phyloP scores from a whole-genome alignment of 176 grass and related monocot species.

The Poa pratensis region DNA sequence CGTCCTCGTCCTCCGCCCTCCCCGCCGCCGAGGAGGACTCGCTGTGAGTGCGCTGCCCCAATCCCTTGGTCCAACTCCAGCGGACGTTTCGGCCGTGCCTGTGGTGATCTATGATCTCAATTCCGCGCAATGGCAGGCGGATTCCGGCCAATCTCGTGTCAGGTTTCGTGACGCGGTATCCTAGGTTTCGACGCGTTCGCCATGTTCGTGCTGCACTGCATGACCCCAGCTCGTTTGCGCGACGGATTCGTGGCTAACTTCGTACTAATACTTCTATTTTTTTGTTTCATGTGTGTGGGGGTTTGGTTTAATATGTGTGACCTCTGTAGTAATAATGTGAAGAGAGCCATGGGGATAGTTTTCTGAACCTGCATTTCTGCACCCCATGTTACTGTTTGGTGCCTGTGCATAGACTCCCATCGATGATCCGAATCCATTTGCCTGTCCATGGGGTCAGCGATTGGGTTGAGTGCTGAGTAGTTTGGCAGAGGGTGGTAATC shows the following conservation, averaged over 20 bases:
- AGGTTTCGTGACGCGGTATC: conserved; percentile 1
- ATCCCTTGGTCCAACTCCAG: conserved; percentile 3
- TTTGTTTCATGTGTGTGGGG: no score
- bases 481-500: neutral
- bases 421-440: neutral
- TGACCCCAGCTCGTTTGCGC: neutral
- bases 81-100: neutral
- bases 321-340: neutral
- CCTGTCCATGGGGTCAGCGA: neutral
- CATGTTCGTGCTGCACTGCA: neutral
- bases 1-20: conserved; percentile 29
- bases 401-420: neutral
- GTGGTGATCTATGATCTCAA: conserved; percentile 31
- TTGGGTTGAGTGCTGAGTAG: neutral
- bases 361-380: conserved; percentile 15
- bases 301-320: no score
- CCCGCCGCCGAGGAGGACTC: conserved; percentile 68
- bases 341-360: neutral
- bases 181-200: neutral
- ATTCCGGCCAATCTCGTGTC: conserved; percentile 15
- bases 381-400: neutral
- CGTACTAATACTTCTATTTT: no score
- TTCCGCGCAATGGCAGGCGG: conserved; percentile 14
- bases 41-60: conserved; percentile 50
- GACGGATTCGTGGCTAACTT: no score